phyloP scores from a whole-genome alignment of 2,329 filamentous ascomycete genomes.

The Colletotrichum tamarilloi region DNA sequence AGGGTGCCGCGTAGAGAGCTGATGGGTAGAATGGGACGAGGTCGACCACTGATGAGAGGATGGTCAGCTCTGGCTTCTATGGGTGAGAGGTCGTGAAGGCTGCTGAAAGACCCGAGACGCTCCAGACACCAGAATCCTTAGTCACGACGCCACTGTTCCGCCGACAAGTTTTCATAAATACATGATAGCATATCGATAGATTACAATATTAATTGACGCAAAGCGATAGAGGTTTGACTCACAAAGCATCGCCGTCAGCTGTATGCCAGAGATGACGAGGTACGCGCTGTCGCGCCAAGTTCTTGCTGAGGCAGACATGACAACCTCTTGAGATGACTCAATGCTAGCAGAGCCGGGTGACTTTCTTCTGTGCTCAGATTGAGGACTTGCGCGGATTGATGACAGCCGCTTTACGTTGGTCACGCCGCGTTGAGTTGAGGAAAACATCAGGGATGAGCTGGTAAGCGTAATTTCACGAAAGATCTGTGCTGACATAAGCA shows the following conservation, averaged over 20 bases:
- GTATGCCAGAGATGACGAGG: slow-evolving; percentile 45
- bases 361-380: no score
- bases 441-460: background rate
- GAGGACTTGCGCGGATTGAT: background rate
- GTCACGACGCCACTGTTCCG: no score
- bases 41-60: slow-evolving; percentile 58
- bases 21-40: slow-evolving; percentile 64
- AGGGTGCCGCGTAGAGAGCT: slow-evolving; percentile 53
- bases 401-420: background rate
- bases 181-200: background rate
- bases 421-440: background rate
- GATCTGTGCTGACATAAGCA: background rate
- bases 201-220: no score
- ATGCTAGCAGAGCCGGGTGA: background rate
- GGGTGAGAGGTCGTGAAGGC: background rate
- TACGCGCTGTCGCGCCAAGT: slow-evolving; percentile 48
- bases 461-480: background rate
- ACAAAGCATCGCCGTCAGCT: slow-evolving; percentile 41
- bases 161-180: accelerated
- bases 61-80: slow-evolving; percentile 2
- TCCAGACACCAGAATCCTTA: background rate
- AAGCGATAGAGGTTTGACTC: background rate
- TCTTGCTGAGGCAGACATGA: slow-evolving; percentile 27
- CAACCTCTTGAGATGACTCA: accelerated
- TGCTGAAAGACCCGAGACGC: no score